Percentiles rank a stretch among this genome's conserved stretches.
Conservation (phyloP, 2,329 filamentous ascomycete species). For the Polytolypa hystricis region DNA sequence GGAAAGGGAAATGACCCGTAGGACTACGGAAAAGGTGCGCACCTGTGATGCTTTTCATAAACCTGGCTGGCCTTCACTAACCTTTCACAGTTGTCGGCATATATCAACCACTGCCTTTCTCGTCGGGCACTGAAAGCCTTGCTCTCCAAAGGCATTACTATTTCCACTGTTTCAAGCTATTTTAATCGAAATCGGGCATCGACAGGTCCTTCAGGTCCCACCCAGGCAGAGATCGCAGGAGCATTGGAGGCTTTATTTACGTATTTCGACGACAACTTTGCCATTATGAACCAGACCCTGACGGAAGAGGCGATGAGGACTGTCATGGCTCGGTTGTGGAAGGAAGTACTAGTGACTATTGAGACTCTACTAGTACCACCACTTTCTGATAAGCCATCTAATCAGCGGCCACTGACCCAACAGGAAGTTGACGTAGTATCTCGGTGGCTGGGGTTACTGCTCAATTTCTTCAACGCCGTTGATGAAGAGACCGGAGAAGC, state of each 20-base stretch:
- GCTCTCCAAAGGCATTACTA: constrained; percentile 59
- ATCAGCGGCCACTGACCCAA: constrained; percentile 69
- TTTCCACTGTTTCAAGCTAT: constrained; percentile 63
- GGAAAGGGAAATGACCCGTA: constrained; percentile 94
- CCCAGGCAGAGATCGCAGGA: constrained; percentile 63
- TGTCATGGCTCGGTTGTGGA: constrained; percentile 97
- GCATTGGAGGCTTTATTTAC: constrained; percentile 75
- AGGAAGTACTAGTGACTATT: constrained; percentile 86
- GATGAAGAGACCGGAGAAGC: constrained; percentile 76
- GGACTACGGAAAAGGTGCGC: constrained; percentile 89
- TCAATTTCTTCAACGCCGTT: constrained; percentile 88
- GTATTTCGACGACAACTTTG: constrained; percentile 98
- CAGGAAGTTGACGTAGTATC: constrained; percentile 92
- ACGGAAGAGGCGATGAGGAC: constrained; percentile 95
- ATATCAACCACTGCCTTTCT: constrained; percentile 84
- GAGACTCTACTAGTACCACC: constrained; percentile 85
- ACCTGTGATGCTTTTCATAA: background rate
- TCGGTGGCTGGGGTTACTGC: constrained; percentile 81
- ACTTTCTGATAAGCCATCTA: constrained; percentile 84
- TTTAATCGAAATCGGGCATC: constrained; percentile 44
- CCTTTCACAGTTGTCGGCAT: constrained; percentile 61
- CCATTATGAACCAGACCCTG: constrained; percentile 94
- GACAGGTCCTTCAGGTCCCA: constrained; percentile 44
- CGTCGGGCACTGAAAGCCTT: constrained; percentile 65
- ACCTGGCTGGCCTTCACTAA: background rate